Evolutionary conservation across 2,329 filamentous ascomycete species (phyloP), one percentile per base, ranked within the genome.

Genomic region (Botrytis paeoniae): DNA sequence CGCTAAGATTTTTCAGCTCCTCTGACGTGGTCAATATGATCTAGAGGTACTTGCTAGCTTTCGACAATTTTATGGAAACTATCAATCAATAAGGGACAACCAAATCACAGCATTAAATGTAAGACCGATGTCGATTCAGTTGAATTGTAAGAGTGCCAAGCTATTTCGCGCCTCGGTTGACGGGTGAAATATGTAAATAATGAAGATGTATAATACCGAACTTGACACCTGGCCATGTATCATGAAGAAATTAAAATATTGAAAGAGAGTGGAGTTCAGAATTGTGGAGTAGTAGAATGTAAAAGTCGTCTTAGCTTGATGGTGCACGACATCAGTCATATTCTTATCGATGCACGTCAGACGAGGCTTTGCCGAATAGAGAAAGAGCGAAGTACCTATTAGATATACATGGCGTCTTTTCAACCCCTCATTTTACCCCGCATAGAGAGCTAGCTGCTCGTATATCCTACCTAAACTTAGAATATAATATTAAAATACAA

Each of bases 391-490:
- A 37, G 14, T 35, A 45, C 20, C n/a, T 29, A 54, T 16, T 54
- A 57, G n/a, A 57, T 57, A 57, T n/a, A 57, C 51, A 9, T 18
- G 54, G 68, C 37, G n/a, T 20, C 7, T 32, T 45, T n/a, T 32
- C 1, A 25, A 61, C 39, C 37, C 59, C 51, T 35, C 68, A 45
- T 45, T n/a, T 62, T 41, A 70, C 68, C 57, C 68, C 68, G 32
- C 57, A 60, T 63, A 29, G 14, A 45, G 16, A 64, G 61, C 35
- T 37, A 66, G 41, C n/a, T 48, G 12, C 22, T 32, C 65, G 48
- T 35, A 57, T 16, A 4, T 68, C 48, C 65, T 25, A 66, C 22
- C 3, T 51, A 10, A 54, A 29, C 9, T 35, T 16, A 48, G 9
- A n/a, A 8, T 32, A 35, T 25, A 29, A 48, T 54, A 20, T 12